Evolutionary conservation across 352 stramenopile species (phyloP).

Genomic region (Globisporangium lucens): DNA sequence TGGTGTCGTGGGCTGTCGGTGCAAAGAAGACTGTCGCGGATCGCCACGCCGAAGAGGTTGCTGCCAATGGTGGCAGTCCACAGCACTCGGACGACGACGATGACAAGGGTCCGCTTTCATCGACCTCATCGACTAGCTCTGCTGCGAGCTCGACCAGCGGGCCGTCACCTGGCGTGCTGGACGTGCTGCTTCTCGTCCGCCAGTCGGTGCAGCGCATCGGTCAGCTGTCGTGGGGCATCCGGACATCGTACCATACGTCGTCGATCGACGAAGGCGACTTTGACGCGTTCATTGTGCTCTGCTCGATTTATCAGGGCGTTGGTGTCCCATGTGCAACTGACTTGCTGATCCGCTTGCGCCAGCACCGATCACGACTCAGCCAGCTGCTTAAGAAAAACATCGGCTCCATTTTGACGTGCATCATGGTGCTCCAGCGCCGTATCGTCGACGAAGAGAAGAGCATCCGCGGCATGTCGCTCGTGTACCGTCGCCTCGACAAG

Average conservation of each 20-base stretch:
- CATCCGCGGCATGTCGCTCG: constrained; percentile 68
- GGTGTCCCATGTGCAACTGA: constrained; percentile 64
- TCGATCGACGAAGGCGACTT: constrained; percentile 82
- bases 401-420: constrained; percentile 60
- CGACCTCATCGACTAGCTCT: constrained; percentile 51
- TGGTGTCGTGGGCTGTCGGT: constrained; percentile 67
- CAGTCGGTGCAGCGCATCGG: constrained; percentile 85
- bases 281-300: constrained; percentile 82
- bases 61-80: constrained; percentile 27
- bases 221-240: constrained; percentile 77
- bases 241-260: constrained; percentile 81
- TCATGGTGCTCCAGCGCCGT: constrained; percentile 68
- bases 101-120: constrained; percentile 53
- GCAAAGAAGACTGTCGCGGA: constrained; percentile 38
- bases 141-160: constrained; percentile 47
- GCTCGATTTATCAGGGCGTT: constrained; percentile 76
- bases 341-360: constrained; percentile 64
- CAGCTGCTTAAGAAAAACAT: constrained; percentile 80
- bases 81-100: constrained; percentile 73
- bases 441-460: constrained; percentile 80
- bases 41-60: constrained; percentile 16
- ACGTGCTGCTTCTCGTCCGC: constrained; percentile 75
- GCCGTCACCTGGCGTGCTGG: constrained; percentile 59
- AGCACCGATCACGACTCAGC: constrained; percentile 62
- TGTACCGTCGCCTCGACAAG: constrained; percentile 64